phyloP scores from a whole-genome alignment of 1,139 yeast species.

The Suhomyces bokatorum region DNA sequence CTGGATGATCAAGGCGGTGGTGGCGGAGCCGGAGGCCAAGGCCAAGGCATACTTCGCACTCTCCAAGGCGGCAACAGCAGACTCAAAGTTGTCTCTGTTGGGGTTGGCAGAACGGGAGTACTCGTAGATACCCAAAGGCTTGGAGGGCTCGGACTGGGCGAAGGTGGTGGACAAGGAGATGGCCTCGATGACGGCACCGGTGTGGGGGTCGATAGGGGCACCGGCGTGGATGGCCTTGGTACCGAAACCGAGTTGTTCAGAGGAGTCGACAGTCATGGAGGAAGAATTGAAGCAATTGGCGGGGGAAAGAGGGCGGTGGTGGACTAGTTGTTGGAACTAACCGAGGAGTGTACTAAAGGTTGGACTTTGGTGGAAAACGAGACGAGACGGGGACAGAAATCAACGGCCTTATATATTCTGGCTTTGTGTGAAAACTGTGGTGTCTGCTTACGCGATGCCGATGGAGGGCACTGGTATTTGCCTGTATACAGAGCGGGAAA shows the following conservation, averaged over 20 bases:
- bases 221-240: slow-evolving; percentile 88
- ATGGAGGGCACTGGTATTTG: slow-evolving; percentile 1
- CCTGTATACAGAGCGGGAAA: not conserved
- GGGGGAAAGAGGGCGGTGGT: not conserved
- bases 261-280: slow-evolving; percentile 14
- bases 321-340: slow-evolving; percentile 13
- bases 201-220: slow-evolving; percentile 65
- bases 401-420: slow-evolving; percentile 1
- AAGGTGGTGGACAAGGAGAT: slow-evolving; percentile 84
- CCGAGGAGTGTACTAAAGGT: slow-evolving; percentile 11
- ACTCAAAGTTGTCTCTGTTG: slow-evolving; percentile 80
- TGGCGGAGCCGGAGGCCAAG: slow-evolving; percentile 82
- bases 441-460: slow-evolving; percentile 8
- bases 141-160: slow-evolving; percentile 76
- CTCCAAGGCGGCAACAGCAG: slow-evolving; percentile 79
- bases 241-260: slow-evolving; percentile 52
- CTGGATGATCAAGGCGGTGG: slow-evolving; percentile 78
- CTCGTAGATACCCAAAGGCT: slow-evolving; percentile 78
- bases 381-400: not conserved
- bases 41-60: slow-evolving; percentile 78
- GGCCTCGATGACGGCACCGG: slow-evolving; percentile 89
- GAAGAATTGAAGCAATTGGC: not conserved
- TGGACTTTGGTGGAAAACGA: slow-evolving; percentile 12
- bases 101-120: slow-evolving; percentile 90
- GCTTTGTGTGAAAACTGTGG: slow-evolving; percentile 10